Evolutionary conservation across 352 stramenopile genomes (phyloP).

Genomic region (Phytophthora fragariae): DNA sequence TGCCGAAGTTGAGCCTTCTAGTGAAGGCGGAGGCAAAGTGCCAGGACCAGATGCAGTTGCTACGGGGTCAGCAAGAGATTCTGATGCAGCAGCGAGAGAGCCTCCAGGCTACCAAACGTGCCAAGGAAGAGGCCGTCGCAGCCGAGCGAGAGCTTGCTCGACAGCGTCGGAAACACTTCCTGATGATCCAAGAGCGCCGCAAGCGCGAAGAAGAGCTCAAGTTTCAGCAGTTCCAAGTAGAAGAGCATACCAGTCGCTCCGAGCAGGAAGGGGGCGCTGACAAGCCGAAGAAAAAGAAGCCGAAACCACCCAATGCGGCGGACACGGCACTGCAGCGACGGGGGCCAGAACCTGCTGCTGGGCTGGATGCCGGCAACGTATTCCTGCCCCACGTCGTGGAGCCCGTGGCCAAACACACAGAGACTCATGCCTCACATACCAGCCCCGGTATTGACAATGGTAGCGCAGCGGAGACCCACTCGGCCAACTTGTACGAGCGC

Average conservation of each 20-base stretch:
- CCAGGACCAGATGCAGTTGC: slow-evolving; percentile 57
- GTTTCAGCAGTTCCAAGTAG: slow-evolving; percentile 36
- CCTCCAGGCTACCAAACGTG: slow-evolving; percentile 45
- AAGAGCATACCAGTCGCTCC: slow-evolving; percentile 29
- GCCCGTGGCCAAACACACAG: slow-evolving; percentile 2
- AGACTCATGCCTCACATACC: slow-evolving; percentile 1
- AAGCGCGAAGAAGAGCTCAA: slow-evolving; percentile 60
- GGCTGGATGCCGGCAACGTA: slow-evolving; percentile 7
- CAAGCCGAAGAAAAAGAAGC: slow-evolving; percentile 34
- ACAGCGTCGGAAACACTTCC: slow-evolving; percentile 47
- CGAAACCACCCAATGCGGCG: slow-evolving; percentile 21
- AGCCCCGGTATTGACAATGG: slow-evolving; percentile 12
- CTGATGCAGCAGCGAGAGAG: slow-evolving; percentile 57
- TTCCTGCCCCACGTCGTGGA: slow-evolving; percentile 23
- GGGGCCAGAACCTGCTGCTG: slow-evolving; percentile 1
- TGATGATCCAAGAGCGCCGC: slow-evolving; percentile 46
- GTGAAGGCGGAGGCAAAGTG: slow-evolving; percentile 67
- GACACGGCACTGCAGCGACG: not conserved
- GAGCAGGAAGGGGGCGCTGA: slow-evolving; percentile 23
- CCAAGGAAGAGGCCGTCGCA: slow-evolving; percentile 42
- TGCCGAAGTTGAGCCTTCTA: slow-evolving; percentile 60
- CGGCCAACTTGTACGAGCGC: slow-evolving; percentile 41
- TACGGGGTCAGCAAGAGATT: slow-evolving; percentile 53
- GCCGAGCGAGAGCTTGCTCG: slow-evolving; percentile 42
- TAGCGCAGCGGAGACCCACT: slow-evolving; percentile 25